Evolutionary conservation across 345 rosid species (phyloP), one percentile per base, ranked within the genome.

Genomic region (Angophora floribunda): DNA sequence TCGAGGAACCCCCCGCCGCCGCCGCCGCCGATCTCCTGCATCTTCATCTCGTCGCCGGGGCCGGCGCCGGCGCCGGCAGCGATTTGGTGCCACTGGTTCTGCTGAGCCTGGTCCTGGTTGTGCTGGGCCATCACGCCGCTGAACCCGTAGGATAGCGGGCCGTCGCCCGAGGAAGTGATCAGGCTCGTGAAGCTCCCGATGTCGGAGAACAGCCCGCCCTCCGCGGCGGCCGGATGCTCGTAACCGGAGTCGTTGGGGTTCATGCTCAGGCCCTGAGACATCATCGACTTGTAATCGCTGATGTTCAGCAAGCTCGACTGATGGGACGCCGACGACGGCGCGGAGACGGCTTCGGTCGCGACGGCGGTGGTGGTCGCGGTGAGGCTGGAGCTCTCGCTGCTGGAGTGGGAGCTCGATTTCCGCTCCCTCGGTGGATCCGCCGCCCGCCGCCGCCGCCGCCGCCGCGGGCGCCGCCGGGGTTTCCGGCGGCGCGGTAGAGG

Each of bases 341-440:
- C 93, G 45, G 96, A 94, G 52, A 90, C 94, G 30, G 94, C 93
- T 86, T 92, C 94, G 14, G 90, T 87, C 13, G 88, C 63, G 44
- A 91, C 88, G 24, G 87, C 87, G 28, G 95, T 87, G 88, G 93
- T 93, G 14, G 95, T 89, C 12, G 95, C 97, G 7, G 99, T 93
- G n/a, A 96, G 95, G 80, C 97, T 94, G 2, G 99, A 96, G 90
- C 97, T 96, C 78, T 96, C 99, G 90, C 99, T 95, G 88, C 98
- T 97, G 22, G 97, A 94, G 86, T 91, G 93, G 49, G 96, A 94
- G 88, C 93, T 93, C 32, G 94, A 88, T 26, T 89, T 91, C 26
- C 44, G 87, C 79, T 92, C 93, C 67, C 12, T 41, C 51, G 70
- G 67, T 28, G 13, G 88, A 19, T 75, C 84, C 7, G 26, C 88